These are phyloP conservation scores for Kwoniella heveanensis DNA, from an alignment of 768 basidiomycete genomes.

Conservation along the genomic window DNA sequence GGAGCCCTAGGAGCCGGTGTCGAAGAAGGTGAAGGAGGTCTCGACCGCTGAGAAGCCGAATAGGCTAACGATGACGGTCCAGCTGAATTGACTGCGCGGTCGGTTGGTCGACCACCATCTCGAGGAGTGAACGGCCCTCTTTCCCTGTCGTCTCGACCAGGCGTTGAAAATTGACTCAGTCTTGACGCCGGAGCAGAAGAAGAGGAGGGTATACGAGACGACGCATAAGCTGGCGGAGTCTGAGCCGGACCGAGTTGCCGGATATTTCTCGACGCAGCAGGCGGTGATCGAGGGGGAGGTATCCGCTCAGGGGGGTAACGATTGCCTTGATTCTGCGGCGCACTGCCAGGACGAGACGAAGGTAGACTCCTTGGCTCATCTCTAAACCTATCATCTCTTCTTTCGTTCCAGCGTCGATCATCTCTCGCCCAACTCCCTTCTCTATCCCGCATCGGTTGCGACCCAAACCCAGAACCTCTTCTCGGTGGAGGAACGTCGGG, in stretches of 20 bases:
- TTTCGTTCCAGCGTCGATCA: constrained; percentile 14
- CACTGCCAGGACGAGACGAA: neutral
- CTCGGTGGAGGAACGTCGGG: constrained; percentile 2
- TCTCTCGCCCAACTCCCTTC: constrained; percentile 19
- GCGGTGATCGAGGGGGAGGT: constrained; percentile 19
- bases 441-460: constrained; percentile 13
- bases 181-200: neutral
- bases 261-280: constrained; percentile 7
- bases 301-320: constrained; percentile 1
- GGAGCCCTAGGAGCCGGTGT: constrained; percentile 16
- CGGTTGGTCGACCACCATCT: constrained; percentile 3
- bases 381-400: constrained; percentile 16
- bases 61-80: constrained; percentile 2
- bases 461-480: constrained; percentile 6
- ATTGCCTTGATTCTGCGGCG: neutral
- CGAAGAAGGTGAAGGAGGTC: constrained; percentile 9
- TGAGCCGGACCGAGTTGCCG: constrained; percentile 10
- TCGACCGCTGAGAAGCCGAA: constrained; percentile 5
- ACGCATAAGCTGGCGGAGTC: constrained; percentile 13
- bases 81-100: constrained; percentile 15
- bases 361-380: constrained; percentile 10
- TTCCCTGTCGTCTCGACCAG: constrained; percentile 3
- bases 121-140: constrained; percentile 8
- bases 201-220: constrained; percentile 14
- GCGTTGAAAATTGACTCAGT: neutral